Base-by-base conservation (phyloP, 2,329 filamentous ascomycete species). In the Orbilia javanica region DNA sequence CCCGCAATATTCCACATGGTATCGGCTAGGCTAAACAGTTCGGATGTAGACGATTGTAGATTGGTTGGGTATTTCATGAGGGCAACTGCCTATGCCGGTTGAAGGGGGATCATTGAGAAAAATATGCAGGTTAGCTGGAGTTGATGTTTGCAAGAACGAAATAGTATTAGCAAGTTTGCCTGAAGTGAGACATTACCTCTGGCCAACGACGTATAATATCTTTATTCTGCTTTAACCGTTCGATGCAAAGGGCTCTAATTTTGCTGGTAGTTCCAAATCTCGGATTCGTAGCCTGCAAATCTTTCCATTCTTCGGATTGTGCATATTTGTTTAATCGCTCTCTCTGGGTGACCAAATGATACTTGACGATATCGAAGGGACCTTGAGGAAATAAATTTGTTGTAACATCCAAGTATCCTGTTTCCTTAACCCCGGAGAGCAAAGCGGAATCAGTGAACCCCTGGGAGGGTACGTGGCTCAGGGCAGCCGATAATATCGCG, bases 1-100 rank as follows among this genome's bases (percentile, higher is more conserved):
- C 93, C 93, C 0, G 95, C 89, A 3, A 97, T 89, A 82, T 92
- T 94, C 88, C 92, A 93, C 64, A 99, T 96, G 84, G 99, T 96
- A 83, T 97, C 95, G n/a, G 92, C 89, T 3, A 99, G 89, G 62
- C 88, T 87, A 48, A 92, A 90, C 3, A 99, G 88, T 85, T 98
- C 96, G 52, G 88, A 88, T 2, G 97, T 83, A 0, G 94, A 94
- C 7, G 89, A 85, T 0, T 93, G 89, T 36, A 96, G 88, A 83
- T 95, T 92, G 77, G 88, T 89, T 0, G 93, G 92, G 73, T 96
- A 90, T 3, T 94, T 93, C 92, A 97, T 97, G 79, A 97, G 87
- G 3, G 93, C 94, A 1, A 98, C 87, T 52, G 95, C 96, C 92
- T 96, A 78, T 77, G 52, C 62, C 78, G 50, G 63, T 69, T 69